Conservation (phyloP, 116 monocot genomes). For the Iris pallida region DNA sequence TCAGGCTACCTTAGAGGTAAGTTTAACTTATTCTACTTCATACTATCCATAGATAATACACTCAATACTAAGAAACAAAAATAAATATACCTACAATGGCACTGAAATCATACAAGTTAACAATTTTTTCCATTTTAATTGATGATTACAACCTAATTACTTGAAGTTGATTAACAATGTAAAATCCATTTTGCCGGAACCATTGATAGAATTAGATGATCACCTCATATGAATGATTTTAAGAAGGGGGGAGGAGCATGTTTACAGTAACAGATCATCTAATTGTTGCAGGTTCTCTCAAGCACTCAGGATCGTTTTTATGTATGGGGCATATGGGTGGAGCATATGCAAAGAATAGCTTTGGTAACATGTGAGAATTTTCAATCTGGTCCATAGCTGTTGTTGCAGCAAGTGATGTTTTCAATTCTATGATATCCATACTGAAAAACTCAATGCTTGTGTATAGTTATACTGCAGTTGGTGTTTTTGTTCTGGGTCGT, state of each 20-base stretch:
- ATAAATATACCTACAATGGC: neutral
- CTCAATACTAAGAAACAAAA: neutral
- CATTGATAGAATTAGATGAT: neutral
- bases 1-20: conserved; percentile 80
- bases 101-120: neutral
- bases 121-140: neutral
- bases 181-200: neutral
- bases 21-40: neutral
- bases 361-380: conserved; percentile 81
- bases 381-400: conserved; percentile 7
- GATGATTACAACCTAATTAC: neutral
- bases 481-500: conserved; percentile 91
- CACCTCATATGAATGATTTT: neutral
- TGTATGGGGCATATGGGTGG: conserved; percentile 99
- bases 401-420: conserved; percentile 5
- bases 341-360: conserved; percentile 99
- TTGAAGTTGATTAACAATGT: neutral
- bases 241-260: no score
- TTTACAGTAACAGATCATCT: neutral
- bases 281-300: conserved; percentile 73
- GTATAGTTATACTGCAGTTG: conserved; percentile 93
- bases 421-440: conserved; percentile 7
- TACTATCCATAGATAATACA: neutral
- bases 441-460: conserved; percentile 3
- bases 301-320: conserved; percentile 98